Evolutionary conservation across 441 rosid species (phyloP), one percentile per base, ranked within the genome.

Genomic region (Corymbia calophylla): DNA sequence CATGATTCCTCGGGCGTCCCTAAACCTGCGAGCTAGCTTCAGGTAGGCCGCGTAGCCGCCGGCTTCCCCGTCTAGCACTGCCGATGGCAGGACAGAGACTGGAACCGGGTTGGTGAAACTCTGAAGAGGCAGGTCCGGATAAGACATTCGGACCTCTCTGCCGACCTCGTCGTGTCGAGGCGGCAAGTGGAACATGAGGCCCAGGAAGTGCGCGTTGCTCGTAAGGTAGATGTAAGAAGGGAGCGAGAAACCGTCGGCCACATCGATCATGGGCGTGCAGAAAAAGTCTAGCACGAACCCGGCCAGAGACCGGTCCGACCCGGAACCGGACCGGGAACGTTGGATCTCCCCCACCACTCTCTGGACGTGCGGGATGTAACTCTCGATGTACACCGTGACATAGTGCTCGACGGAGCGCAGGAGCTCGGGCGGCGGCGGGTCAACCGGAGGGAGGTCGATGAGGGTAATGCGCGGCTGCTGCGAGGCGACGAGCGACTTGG

Each of bases 171-270:
- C 81, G 58, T 92, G 92, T 29, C 91, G 88, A 54, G 49, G 88
- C 32, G 90, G 92, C 48, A 94, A 90, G 88, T 91, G 89, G 21
- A 84, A 66, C 94, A 93, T 86, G 89, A 94, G 87, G 90, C 85
- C 89, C 32, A 93, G 81, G 77, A 92, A 94, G 49, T 90, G 93
- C 4, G 93, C 91, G 66, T 90, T 93, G n/a, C 87, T 12, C 35
- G 93, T 93, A 77, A 93, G 87, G 91, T 92, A 93, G 29, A 94
- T 90, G 88, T 94, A 92, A 53, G 93, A 91, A 88, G 94, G 94
- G 27, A 94, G 92, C 64, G 80, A 68, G 73, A 87, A 89, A 48
- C 94, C 93, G 35, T 85, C 88, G 1, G 89, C 92, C 58, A 90
- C 84, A 2, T 91, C 93, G 87, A 93, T 85, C 93, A 93, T 91